These are phyloP conservation scores for Debaryomyces prosopidis DNA, from an alignment of 805 yeast genomes.

Conservation along the genomic window DNA sequence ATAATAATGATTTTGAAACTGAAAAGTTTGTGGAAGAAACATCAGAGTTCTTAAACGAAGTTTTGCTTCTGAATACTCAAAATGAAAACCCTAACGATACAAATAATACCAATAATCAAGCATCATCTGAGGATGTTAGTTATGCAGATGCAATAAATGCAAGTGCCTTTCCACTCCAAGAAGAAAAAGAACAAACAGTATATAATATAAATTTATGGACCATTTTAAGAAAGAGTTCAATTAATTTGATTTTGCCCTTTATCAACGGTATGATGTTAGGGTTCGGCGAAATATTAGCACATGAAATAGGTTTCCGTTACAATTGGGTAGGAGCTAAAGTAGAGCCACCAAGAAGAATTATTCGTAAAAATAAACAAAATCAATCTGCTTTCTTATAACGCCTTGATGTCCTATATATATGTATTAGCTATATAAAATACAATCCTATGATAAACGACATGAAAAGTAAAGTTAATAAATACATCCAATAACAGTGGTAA, in stretches of 20 bases:
- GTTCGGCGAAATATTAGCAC: slow-evolving; percentile 92
- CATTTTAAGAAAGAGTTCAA: slow-evolving; percentile 52
- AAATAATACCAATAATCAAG: slow-evolving; percentile 21
- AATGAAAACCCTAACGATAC: slow-evolving; percentile 18
- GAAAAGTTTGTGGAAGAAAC: slow-evolving; percentile 1
- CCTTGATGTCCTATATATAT: background rate
- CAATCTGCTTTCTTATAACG: slow-evolving; percentile 17
- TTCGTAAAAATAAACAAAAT: slow-evolving; percentile 18
- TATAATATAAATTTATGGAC: slow-evolving; percentile 32
- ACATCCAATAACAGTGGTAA: too few relatives aligned
- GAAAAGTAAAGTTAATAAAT: too few relatives aligned
- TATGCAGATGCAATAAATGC: slow-evolving; percentile 11
- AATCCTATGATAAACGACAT: background rate
- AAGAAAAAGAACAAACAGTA: slow-evolving; percentile 8
- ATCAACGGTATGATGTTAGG: slow-evolving; percentile 95
- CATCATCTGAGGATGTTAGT: slow-evolving; percentile 32
- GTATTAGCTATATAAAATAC: background rate
- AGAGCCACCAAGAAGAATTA: slow-evolving; percentile 35
- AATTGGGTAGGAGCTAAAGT: slow-evolving; percentile 76
- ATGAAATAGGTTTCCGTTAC: slow-evolving; percentile 80
- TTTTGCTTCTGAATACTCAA: background rate
- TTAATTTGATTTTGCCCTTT: slow-evolving; percentile 82
- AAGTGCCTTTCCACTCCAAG: background rate
- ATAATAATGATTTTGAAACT: background rate
- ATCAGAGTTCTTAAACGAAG: background rate